A percentile compares a stretch with the other conserved stretches of the same genome.
Conservation (phyloP, 768 basidiomycete genomes). For the Trametes cingulata region DNA sequence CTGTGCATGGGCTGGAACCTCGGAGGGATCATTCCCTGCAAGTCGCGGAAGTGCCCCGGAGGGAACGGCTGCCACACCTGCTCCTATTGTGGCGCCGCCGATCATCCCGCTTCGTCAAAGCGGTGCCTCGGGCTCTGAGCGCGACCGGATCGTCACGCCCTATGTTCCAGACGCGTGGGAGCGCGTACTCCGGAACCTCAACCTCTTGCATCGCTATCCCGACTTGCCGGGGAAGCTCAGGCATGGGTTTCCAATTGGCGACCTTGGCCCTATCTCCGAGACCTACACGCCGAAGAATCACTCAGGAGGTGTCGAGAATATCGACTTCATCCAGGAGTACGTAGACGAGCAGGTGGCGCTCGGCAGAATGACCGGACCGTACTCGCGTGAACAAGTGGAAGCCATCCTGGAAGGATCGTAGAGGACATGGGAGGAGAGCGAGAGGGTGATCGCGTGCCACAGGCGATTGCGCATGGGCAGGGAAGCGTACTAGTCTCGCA, state of each 20-base stretch:
- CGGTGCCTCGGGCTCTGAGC: slow-evolving; percentile 9
- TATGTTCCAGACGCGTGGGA: neutral
- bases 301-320: neutral
- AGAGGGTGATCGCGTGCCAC: too few species aligned
- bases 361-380: slow-evolving; percentile 4
- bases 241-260: slow-evolving; percentile 5
- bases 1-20: slow-evolving; percentile 3
- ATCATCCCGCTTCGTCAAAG: neutral
- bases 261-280: neutral
- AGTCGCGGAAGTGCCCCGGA: neutral
- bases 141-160: slow-evolving; percentile 5
- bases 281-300: slow-evolving; percentile 1
- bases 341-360: neutral
- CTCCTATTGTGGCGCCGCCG: slow-evolving; percentile 5
- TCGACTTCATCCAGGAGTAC: slow-evolving; percentile 2
- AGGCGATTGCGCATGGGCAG: too few species aligned
- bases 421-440: too few species aligned
- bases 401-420: neutral
- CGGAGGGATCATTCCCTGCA: neutral
- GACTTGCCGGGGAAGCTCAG: neutral
- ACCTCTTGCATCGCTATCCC: neutral
- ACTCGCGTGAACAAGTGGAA: neutral
- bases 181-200: neutral
- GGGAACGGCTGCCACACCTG: neutral
- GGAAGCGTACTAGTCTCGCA: too few species aligned